Conservation (phyloP, 208 protist species). For the Sergeia podlipaevii region DNA sequence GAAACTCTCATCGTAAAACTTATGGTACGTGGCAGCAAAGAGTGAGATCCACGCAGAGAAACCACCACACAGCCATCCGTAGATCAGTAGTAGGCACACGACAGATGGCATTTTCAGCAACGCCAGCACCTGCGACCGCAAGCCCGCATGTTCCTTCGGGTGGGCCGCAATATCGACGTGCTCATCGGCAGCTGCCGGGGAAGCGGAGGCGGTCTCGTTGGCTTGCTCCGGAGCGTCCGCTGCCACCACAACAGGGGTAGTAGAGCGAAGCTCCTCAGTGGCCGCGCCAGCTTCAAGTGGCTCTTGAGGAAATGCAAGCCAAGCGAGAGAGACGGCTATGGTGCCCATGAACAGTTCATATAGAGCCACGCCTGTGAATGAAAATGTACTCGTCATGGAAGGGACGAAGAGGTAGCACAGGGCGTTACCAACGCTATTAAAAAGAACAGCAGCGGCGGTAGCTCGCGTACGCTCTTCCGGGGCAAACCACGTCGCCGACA, state of each 20-base stretch:
- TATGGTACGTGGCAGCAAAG: slow-evolving; percentile 70
- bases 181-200: background rate
- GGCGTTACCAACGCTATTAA: slow-evolving; percentile 82
- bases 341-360: slow-evolving; percentile 69
- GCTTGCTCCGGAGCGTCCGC: background rate
- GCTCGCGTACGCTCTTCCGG: slow-evolving; percentile 79
- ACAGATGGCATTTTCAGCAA: slow-evolving; percentile 60
- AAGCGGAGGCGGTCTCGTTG: slow-evolving; percentile 2
- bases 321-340: slow-evolving; percentile 42
- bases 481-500: slow-evolving; percentile 84
- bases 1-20: slow-evolving; percentile 59
- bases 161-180: slow-evolving; percentile 15
- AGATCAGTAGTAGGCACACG: slow-evolving; percentile 74
- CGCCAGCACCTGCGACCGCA: slow-evolving; percentile 48
- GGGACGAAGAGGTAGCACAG: slow-evolving; percentile 79
- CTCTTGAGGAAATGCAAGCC: slow-evolving; percentile 59
- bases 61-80: slow-evolving; percentile 80
- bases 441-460: slow-evolving; percentile 72
- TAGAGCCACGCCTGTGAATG: slow-evolving; percentile 52
- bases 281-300: slow-evolving; percentile 3
- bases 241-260: background rate
- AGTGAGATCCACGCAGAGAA: slow-evolving; percentile 85
- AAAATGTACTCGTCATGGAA: slow-evolving; percentile 37
- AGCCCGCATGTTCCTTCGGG: slow-evolving; percentile 29
- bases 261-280: slow-evolving; percentile 6